Base-by-base conservation (phyloP, 2,329 filamentous ascomycete species). In the Fusarium albosuccineum region DNA sequence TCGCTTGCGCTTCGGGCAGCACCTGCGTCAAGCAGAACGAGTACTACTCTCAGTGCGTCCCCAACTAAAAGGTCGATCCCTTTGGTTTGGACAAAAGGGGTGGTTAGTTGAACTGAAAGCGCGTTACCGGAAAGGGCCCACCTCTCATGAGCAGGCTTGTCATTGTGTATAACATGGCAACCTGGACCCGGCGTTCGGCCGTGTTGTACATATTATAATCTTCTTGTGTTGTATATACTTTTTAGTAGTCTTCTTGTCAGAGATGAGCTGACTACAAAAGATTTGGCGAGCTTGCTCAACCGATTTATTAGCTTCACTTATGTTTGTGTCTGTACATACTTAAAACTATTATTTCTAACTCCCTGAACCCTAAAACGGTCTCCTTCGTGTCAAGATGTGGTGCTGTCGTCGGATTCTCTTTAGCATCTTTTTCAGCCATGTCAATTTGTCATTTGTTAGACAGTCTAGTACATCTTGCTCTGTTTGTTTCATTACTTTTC, bases 21-120 rank as follows among this genome's bases (percentile, higher is more conserved):
- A 67, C 63, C 53, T 73, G 70, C 57, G 62, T 70, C 48, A 68
- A 64, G 67, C 49, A 52, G 39, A 73, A 72, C 57, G 68, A 72
- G 48, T 73, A 57, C 44, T 73, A 73, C 67, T 70, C 68, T 6
- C 71, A 73, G 63, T 73, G 70, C 17, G 3, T 65, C 9, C 70
- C 70, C 49, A 71, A 70, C 64, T 71, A 69, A 68, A 27, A 46
- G 59, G 64, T 50, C 46, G 54, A 64, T 34, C 46, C 48, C 49
- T 40, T 41, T 5, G n/a, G 11, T 53, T 49, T 34, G 9, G 34
- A 14, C 10, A 34, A 29, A 53, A 16, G 16, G 30, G 39, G 45
- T 17, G 46, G 45, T 39, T 34, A 8, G 22, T 26, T 59, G 10
- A 29, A 51, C 34, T 33, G 39, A 26, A 36, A 45, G 33, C 36